A percentile compares a stretch with the other conserved stretches of the same genome.
Evolutionary conservation across 2,329 filamentous ascomycete species (phyloP).

Genomic region (Aspergillus fijiensis): DNA sequence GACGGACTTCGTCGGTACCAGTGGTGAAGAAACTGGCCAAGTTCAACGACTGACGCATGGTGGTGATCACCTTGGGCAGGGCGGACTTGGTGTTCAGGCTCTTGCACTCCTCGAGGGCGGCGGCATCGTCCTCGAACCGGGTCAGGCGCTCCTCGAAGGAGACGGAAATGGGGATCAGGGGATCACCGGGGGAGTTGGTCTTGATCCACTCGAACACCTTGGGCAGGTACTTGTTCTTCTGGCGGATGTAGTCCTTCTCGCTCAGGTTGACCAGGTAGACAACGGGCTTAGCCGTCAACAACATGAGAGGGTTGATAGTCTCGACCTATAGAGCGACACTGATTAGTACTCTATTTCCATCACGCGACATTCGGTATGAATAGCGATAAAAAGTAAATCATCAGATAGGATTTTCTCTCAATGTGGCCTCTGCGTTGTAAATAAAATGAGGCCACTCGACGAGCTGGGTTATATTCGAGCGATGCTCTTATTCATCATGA

Average conservation of each 20-base stretch:
- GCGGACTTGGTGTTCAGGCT: constrained; percentile 81
- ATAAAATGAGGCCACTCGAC: constrained; percentile 77
- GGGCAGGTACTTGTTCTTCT: constrained; percentile 98
- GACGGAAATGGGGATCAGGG: constrained; percentile 90
- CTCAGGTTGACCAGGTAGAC: constrained; percentile 97
- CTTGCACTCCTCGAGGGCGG: constrained; percentile 83
- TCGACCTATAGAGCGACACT: constrained; percentile 67
- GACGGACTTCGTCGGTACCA: constrained; percentile 90
- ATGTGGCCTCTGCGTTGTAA: constrained; percentile 68
- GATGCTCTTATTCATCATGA: constrained; percentile 98
- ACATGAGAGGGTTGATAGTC: constrained; percentile 93
- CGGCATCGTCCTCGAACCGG: constrained; percentile 72
- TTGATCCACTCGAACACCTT: constrained; percentile 97
- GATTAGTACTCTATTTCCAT: constrained; percentile 20
- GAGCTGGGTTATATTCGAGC: constrained; percentile 98
- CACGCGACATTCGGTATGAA: constrained; percentile 18
- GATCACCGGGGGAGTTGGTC: constrained; percentile 80
- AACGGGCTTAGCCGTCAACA: constrained; percentile 93
- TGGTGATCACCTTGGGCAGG: constrained; percentile 84
- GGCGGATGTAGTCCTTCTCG: constrained; percentile 93
- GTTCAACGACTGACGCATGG: constrained; percentile 90
- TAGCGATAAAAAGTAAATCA: constrained; percentile 37
- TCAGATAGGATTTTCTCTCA: constrained; percentile 86
- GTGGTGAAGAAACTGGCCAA: constrained; percentile 97
- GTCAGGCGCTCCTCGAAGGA: constrained; percentile 90